Percentiles rank a stretch among this genome's conserved stretches.
These are phyloP conservation scores for Plasmodium relictum DNA, from an alignment of 169 alveolate species.

Conservation along the genomic window DNA sequence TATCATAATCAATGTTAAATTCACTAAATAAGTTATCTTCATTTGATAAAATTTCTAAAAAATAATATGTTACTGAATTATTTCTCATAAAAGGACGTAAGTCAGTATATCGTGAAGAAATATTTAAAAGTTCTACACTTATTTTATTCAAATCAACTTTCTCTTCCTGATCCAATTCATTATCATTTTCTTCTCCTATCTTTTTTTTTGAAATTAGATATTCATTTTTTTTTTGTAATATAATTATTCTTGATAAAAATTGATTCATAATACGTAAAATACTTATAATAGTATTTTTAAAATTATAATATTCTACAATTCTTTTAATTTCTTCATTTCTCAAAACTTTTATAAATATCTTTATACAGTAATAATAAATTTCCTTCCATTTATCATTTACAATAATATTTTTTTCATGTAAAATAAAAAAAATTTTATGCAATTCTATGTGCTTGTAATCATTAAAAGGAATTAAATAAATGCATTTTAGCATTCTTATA, in stretches of 20 bases:
- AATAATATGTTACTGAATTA: slow-evolving; percentile 25
- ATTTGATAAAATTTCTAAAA: slow-evolving; percentile 23
- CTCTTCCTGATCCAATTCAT: not conserved
- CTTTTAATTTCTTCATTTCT: slow-evolving; percentile 39
- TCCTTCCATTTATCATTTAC: slow-evolving; percentile 63
- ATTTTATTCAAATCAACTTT: slow-evolving; percentile 32
- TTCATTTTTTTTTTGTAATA: slow-evolving; percentile 33
- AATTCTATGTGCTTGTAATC: slow-evolving; percentile 54
- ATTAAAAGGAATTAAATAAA: slow-evolving; percentile 38
- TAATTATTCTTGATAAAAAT: slow-evolving; percentile 15
- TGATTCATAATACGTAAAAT: slow-evolving; percentile 54
- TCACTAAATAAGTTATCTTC: slow-evolving; percentile 61
- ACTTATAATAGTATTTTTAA: slow-evolving; percentile 24
- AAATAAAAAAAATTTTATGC: slow-evolving; percentile 66
- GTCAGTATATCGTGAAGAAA: slow-evolving; percentile 31
- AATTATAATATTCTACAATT: slow-evolving; percentile 26
- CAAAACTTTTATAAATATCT: slow-evolving; percentile 54
- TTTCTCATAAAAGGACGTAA: slow-evolving; percentile 51
- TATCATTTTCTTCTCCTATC: not conserved
- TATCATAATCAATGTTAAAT: slow-evolving; percentile 61
- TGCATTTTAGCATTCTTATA: slow-evolving; percentile 38
- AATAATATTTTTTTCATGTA: slow-evolving; percentile 27
- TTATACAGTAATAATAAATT: slow-evolving; percentile 58
- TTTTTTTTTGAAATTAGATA: not conserved
- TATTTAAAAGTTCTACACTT: slow-evolving; percentile 32